A percentile compares a stretch with the other conserved stretches of the same genome.
These are phyloP conservation scores for Kodamaea leandrae DNA, from an alignment of 805 yeast species.

Conservation along the genomic window DNA sequence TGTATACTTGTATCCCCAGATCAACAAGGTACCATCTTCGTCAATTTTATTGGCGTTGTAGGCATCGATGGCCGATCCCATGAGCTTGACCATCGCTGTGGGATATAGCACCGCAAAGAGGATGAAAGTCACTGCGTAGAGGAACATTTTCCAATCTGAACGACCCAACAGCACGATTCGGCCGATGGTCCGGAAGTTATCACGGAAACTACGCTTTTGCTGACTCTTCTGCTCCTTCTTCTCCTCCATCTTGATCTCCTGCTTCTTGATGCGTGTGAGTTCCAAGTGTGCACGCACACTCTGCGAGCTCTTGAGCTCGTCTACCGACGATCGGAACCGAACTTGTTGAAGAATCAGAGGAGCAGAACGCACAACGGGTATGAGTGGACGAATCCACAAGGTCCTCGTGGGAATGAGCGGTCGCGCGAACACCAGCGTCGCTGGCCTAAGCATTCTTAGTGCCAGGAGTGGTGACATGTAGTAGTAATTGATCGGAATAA, in stretches of 20 bases:
- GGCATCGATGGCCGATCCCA: slow-evolving; percentile 44
- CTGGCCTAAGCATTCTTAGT: neutral
- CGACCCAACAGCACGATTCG: slow-evolving; percentile 39
- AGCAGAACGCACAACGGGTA: neutral
- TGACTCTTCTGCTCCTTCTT: slow-evolving; percentile 22
- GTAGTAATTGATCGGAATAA: too few relatives aligned
- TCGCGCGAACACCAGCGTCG: neutral
- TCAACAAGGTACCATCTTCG: slow-evolving; percentile 38
- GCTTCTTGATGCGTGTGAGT: slow-evolving; percentile 22
- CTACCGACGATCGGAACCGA: neutral
- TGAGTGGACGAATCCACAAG: too few relatives aligned
- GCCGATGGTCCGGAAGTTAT: slow-evolving; percentile 36
- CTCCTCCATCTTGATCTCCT: slow-evolving; percentile 30
- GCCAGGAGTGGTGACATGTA: too few relatives aligned
- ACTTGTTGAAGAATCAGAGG: neutral
- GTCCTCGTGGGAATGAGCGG: neutral
- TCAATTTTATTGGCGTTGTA: slow-evolving; percentile 34
- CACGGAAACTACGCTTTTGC: slow-evolving; percentile 27
- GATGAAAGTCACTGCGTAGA: slow-evolving; percentile 40
- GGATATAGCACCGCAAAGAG: slow-evolving; percentile 45
- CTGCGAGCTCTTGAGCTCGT: neutral
- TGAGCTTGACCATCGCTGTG: slow-evolving; percentile 41
- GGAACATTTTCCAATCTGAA: slow-evolving; percentile 37
- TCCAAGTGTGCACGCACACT: slow-evolving; percentile 27
- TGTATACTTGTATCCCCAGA: slow-evolving; percentile 45